Evolutionary conservation across 257 asterid species (phyloP).

Genomic region (Solanum ossicruentum): DNA sequence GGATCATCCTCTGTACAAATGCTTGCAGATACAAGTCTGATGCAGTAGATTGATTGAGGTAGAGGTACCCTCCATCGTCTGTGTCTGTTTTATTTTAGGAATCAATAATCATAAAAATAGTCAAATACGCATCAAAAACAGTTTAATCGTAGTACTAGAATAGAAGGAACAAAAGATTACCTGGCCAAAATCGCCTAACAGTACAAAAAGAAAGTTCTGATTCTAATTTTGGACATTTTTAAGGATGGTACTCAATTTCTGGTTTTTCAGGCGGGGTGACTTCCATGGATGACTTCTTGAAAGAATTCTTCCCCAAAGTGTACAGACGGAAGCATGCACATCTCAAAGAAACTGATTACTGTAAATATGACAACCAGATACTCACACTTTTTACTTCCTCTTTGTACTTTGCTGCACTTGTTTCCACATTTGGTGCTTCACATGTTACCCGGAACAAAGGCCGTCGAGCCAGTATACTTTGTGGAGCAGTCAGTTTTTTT

Average conservation of each 20-base stretch:
- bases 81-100: background rate
- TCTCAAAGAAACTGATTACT: constrained; percentile 48
- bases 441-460: constrained; percentile 49
- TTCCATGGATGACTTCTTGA: constrained; percentile 67
- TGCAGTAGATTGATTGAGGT: background rate
- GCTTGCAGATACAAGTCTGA: background rate
- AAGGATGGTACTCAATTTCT: background rate
- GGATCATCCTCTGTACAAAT: background rate
- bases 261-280: constrained; percentile 64
- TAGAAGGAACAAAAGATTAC: background rate
- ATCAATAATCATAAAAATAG: background rate
- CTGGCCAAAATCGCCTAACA: background rate
- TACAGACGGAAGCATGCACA: constrained; percentile 38
- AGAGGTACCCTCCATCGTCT: background rate
- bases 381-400: constrained; percentile 81
- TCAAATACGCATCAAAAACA: background rate
- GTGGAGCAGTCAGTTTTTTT: constrained; percentile 61
- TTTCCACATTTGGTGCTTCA: constrained; percentile 59
- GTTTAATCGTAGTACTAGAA: background rate
- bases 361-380: constrained; percentile 67
- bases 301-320: constrained; percentile 56
- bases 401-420: constrained; percentile 57
- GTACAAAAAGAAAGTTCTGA: background rate
- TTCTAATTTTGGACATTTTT: background rate
- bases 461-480: constrained; percentile 45